Evolutionary conservation across 2,329 filamentous ascomycete species (phyloP), one percentile per base, ranked within the genome.

Genomic region (Hortaea werneckii): DNA sequence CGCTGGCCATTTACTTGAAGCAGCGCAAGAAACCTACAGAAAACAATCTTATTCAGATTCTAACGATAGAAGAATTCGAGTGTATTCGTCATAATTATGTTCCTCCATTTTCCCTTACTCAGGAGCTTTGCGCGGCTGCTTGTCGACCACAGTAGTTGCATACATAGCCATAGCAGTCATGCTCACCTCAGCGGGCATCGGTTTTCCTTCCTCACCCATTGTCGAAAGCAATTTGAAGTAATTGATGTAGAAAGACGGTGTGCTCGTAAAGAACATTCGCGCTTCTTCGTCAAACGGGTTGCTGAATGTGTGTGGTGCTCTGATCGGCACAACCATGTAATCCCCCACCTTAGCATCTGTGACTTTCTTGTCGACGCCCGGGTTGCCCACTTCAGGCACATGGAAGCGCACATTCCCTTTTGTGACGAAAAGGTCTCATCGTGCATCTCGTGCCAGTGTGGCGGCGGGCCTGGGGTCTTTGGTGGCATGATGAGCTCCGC

Each of bases 361-460:
- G 50, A 65, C 56, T 26, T 63, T 59, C 27, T 63, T 61, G 46
- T 66, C 65, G 29, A 53, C 49, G 44, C 59, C 59, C 13, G 58
- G 54, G 12, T 53, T 50, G 5, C 47, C 27, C 5, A 55, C 49
- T 46, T 60, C 56, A 0, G 70, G 69, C 9, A 67, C 66, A 52
- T 75, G 71, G 59, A 78, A 77, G 37, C 73, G 69, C 13, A 78
- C 64, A 2, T 60, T 69, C 5, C 75, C 75, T 44, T 70, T 61
- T 1, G 69, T 75, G n/a, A 77, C 66, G 38, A 77, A 68, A 78
- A 79, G 6, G 72, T 76, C 62, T 75, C 70, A 51, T 79, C 75
- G 60, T 79, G 73, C 75, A 77, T 77, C 53, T 77, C 70, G 54
- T 78, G 72, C 70, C 70, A 77, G 58, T 75, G 71, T 1, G 69